These are phyloP conservation scores for Anthracocystis walkeri DNA, from an alignment of 1,284 basidiomycete genomes.

Conservation along the genomic window DNA sequence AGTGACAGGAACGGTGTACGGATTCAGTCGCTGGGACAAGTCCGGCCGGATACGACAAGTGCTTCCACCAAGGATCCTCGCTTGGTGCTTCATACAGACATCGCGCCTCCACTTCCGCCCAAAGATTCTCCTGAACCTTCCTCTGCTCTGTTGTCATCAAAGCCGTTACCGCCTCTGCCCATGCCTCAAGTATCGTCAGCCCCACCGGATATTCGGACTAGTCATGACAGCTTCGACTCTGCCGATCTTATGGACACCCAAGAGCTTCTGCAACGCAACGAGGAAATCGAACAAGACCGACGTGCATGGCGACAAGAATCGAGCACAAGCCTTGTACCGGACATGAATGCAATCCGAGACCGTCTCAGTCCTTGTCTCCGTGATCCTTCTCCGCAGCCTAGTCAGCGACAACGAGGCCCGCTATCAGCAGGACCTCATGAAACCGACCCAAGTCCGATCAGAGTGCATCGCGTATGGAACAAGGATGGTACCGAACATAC, in stretches of 20 bases:
- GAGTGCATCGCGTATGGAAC: slow-evolving; percentile 24
- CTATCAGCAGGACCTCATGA: slow-evolving; percentile 1
- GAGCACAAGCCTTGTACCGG: slow-evolving; percentile 12
- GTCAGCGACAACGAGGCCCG: background rate
- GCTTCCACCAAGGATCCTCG: slow-evolving; percentile 12
- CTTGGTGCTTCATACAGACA: slow-evolving; percentile 20
- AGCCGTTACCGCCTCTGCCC: slow-evolving; percentile 17
- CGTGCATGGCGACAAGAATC: slow-evolving; percentile 31
- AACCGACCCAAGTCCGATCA: background rate
- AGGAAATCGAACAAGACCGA: slow-evolving; percentile 22
- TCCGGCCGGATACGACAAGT: background rate
- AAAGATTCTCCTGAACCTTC: slow-evolving; percentile 9
- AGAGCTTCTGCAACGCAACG: slow-evolving; percentile 23
- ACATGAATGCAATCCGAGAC: slow-evolving; percentile 1
- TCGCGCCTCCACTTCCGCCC: slow-evolving; percentile 28
- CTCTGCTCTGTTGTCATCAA: background rate
- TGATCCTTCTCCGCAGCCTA: slow-evolving; percentile 3
- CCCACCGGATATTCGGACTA: background rate
- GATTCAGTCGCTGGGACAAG: background rate
- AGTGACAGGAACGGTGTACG: background rate
- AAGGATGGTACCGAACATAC: slow-evolving; percentile 24
- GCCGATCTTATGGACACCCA: slow-evolving; percentile 18
- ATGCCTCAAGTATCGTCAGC: slow-evolving; percentile 3
- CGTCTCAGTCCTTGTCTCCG: slow-evolving; percentile 23
- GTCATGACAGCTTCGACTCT: slow-evolving; percentile 12